Conservation (phyloP, 2,329 filamentous ascomycete genomes). For the Penicillium sp. region DNA sequence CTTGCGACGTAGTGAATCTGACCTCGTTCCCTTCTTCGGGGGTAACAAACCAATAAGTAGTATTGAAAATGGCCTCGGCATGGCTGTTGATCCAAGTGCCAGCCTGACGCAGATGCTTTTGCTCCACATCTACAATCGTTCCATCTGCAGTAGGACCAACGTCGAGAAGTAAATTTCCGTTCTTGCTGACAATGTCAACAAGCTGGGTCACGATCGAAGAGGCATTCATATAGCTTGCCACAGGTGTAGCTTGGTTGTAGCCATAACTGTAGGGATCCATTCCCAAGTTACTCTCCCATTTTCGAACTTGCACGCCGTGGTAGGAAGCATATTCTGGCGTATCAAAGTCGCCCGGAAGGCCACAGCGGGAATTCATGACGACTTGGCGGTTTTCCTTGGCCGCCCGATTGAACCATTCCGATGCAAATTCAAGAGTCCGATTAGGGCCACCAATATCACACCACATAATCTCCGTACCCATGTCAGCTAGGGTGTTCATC, state of each 20-base stretch:
- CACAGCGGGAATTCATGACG: slow-evolving; percentile 57
- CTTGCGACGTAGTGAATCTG: slow-evolving; percentile 52
- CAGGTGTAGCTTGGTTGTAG: slow-evolving; percentile 56
- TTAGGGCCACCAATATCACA: slow-evolving; percentile 49
- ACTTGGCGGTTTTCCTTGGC: slow-evolving; percentile 48
- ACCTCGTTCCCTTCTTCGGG: slow-evolving; percentile 45
- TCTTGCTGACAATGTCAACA: slow-evolving; percentile 55
- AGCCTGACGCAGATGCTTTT: slow-evolving; percentile 49
- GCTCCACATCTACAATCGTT: slow-evolving; percentile 51
- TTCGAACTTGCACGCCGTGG: slow-evolving; percentile 50
- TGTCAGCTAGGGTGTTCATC: slow-evolving; percentile 45
- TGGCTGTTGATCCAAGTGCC: slow-evolving; percentile 56
- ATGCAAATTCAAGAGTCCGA: slow-evolving; percentile 43
- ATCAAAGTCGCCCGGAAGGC: slow-evolving; percentile 57
- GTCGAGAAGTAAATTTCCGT: slow-evolving; percentile 57
- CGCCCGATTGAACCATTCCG: slow-evolving; percentile 44
- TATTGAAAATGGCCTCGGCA: slow-evolving; percentile 57
- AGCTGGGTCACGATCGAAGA: slow-evolving; percentile 48
- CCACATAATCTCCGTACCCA: slow-evolving; percentile 50
- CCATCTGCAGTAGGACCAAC: slow-evolving; percentile 58
- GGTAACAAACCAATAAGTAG: slow-evolving; percentile 54
- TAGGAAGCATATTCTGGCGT: slow-evolving; percentile 59
- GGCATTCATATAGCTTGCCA: slow-evolving; percentile 53
- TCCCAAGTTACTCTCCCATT: slow-evolving; percentile 60
- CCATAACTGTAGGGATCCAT: slow-evolving; percentile 62